Percentiles rank a stretch among this genome's conserved stretches.
These are phyloP conservation scores for Bimuria novae-zelandiae DNA, from an alignment of 2,329 filamentous ascomycete species.

Conservation along the genomic window DNA sequence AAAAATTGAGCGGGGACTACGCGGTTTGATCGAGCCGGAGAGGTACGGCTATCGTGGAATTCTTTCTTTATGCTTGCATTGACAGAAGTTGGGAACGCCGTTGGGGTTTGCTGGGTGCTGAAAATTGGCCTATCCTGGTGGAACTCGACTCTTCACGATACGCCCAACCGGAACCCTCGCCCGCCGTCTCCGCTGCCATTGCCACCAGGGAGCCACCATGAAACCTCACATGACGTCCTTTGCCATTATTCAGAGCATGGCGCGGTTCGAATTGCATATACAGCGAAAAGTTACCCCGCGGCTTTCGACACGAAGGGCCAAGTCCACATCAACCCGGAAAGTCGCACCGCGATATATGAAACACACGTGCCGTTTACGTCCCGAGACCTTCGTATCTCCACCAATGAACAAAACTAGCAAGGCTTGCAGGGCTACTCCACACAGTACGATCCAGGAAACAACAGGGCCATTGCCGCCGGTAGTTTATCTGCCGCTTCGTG, in stretches of 20 bases:
- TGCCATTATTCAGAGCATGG: not conserved
- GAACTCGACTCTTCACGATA: not conserved
- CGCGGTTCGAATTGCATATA: not conserved
- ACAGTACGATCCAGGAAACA: constrained; percentile 20
- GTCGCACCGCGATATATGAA: constrained; percentile 13
- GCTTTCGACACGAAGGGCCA: not conserved
- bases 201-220: not conserved
- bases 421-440: constrained; percentile 1
- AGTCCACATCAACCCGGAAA: constrained; percentile 2
- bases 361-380: constrained; percentile 27
- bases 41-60: too few relatives aligned
- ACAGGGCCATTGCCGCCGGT: constrained; percentile 2
- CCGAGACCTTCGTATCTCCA: constrained; percentile 20
- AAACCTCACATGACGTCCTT: not conserved
- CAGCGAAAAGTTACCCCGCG: not conserved
- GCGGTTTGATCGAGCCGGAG: not conserved
- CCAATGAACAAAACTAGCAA: constrained; percentile 23
- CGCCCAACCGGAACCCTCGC: not conserved
- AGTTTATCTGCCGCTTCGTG: not conserved
- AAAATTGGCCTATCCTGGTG: not conserved
- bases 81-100: not conserved
- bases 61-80: not conserved
- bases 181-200: not conserved
- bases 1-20: constrained; percentile 2
- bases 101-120: not conserved